Base-by-base conservation (phyloP, 2,329 filamentous ascomycete species). In the Phyllosticta paracitricarpa region DNA sequence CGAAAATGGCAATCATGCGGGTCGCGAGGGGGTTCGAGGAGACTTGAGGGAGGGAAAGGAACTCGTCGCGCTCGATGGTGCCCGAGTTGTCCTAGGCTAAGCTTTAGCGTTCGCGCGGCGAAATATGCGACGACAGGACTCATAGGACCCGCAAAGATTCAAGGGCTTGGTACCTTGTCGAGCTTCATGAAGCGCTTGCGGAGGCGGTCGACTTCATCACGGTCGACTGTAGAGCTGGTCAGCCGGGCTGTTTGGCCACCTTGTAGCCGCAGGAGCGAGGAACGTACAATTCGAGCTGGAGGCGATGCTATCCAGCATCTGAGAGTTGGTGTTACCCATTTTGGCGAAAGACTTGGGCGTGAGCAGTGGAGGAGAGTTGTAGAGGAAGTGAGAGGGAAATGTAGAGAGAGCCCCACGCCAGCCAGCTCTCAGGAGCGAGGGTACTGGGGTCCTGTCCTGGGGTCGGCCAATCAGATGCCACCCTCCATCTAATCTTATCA, bases 101-200 rank as follows among this genome's bases (percentile, higher is more conserved):
- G 26, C 58, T 48, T n/a, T 22, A 52, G 57, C 14, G 17, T 9
- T n/a, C 12, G 24, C 19, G 25, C 25, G 9, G 54, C 25, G 19
- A 28, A 1, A 28, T 35, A 30, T 59, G 54, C 14, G 58, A 68
- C 19, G 19, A 22, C 19, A 22, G 19, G 19, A 22, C 19, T 22
- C 19, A 22, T 22, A 58, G 25, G 25, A 8, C 19, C 35, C n/a
- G 25, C 8, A 24, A 22, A 61, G 26, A 19, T 51, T 8, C 25
- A 51, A 40, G 28, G 35, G 35, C 54, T 33, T 67, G 79, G 67
- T 77, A 94, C 93, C 84, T 97, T 97, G 78, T 99, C 94, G 63
- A 99, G 81, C 79, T 99, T 99, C 93, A 97, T 97, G 73, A 99
- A 99, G 64, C 93, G 85, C 81, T 99, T 99, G 72, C 91, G 85